Evolutionary conservation across 306 rosid genomes (phyloP).

Genomic region (Cucumis cinereus): DNA sequence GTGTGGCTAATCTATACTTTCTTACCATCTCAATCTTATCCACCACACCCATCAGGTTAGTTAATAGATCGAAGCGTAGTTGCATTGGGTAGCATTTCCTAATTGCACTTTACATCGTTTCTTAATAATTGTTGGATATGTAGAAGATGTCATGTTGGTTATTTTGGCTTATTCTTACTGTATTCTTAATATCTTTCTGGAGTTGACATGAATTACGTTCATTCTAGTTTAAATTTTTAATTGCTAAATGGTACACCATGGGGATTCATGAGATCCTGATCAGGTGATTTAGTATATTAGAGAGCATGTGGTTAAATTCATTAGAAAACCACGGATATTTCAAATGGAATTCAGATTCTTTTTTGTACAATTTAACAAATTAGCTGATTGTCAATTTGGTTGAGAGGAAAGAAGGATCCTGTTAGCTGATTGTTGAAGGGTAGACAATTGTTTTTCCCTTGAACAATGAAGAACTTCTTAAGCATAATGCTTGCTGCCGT

Average conservation of each 20-base stretch:
- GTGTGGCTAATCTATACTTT: conserved; percentile 96
- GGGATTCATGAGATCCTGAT: not conserved
- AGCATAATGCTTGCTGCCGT: not conserved
- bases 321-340: not conserved
- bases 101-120: not conserved
- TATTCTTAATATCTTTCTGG: not conserved
- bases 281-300: not conserved
- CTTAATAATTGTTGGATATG: not conserved
- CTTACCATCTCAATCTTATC: conserved; percentile 90
- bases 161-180: not conserved
- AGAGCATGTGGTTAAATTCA: not conserved
- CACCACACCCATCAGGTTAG: conserved; percentile 81
- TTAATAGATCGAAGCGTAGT: not conserved
- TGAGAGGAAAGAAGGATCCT: not conserved
- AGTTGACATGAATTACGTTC: not conserved
- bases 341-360: not conserved
- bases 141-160: not conserved
- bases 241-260: not conserved
- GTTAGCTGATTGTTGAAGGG: not conserved
- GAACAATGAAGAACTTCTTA: not conserved
- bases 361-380: not conserved
- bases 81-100: not conserved
- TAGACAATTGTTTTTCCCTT: not conserved
- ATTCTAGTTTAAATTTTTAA: not conserved
- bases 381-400: not conserved